These are phyloP conservation scores for Angophora floribunda DNA, from an alignment of 345 rosid genomes.

Conservation along the genomic window DNA sequence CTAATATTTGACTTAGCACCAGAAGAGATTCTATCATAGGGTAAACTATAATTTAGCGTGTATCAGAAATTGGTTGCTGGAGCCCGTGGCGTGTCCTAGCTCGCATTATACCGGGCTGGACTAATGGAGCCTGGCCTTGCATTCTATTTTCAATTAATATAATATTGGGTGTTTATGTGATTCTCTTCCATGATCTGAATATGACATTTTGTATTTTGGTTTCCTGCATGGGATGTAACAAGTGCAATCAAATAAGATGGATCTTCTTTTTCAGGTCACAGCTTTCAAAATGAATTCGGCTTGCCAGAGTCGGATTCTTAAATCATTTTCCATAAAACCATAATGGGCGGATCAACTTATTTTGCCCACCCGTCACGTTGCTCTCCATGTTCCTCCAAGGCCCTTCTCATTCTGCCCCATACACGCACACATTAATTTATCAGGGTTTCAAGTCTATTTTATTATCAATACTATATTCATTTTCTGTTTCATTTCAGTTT, in stretches of 20 bases:
- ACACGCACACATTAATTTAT: background rate
- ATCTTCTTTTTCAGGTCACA: background rate
- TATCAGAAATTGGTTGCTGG: background rate
- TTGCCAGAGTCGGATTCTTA: background rate
- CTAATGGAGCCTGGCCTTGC: slow-evolving; percentile 3
- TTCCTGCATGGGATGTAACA: background rate
- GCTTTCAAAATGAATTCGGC: background rate
- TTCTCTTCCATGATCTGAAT: background rate
- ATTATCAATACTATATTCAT: background rate
- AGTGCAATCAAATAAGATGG: background rate
- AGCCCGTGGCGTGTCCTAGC: background rate
- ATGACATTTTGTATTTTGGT: background rate
- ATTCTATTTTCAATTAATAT: background rate
- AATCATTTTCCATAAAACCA: background rate
- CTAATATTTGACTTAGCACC: background rate
- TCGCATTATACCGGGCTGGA: background rate
- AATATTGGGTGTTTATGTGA: background rate
- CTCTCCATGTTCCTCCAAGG: background rate
- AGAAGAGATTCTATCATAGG: background rate
- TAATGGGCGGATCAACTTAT: too few species aligned
- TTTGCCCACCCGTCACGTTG: background rate
- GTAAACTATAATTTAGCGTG: too few species aligned
- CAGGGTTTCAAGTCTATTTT: background rate
- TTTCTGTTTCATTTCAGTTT: background rate
- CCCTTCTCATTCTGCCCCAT: background rate